Conservation (phyloP, 2,329 filamentous ascomycete species). For the Cercospora sesami region DNA sequence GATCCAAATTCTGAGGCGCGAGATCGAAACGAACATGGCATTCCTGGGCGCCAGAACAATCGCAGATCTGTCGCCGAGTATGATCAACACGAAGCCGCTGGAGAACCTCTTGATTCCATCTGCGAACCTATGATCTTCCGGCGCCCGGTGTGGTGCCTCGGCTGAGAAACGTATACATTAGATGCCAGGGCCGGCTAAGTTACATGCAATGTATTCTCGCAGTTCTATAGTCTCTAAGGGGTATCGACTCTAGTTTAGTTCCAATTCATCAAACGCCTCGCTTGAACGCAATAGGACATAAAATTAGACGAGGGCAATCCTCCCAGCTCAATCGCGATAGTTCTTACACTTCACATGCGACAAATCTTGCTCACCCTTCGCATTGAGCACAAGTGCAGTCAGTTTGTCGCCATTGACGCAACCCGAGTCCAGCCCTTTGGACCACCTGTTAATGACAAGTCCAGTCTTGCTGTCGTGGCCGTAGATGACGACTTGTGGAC, state of each 20-base stretch:
- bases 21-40: slow-evolving; percentile 65
- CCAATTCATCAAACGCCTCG: slow-evolving; percentile 16
- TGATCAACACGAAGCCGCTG: slow-evolving; percentile 51
- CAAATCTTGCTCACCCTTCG: slow-evolving; percentile 41
- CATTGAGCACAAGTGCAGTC: slow-evolving; percentile 74
- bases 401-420: slow-evolving; percentile 76
- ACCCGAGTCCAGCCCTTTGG: slow-evolving; percentile 80
- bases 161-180: neutral
- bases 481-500: slow-evolving; percentile 69
- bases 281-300: slow-evolving; percentile 17
- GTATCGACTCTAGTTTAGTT: slow-evolving; percentile 9
- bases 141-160: neutral
- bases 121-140: slow-evolving; percentile 8
- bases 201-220: neutral
- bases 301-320: neutral
- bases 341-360: slow-evolving; percentile 46
- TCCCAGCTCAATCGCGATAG: slow-evolving; percentile 27
- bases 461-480: slow-evolving; percentile 80
- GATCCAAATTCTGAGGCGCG: slow-evolving; percentile 50
- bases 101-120: slow-evolving; percentile 48
- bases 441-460: slow-evolving; percentile 66
- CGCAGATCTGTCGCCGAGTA: slow-evolving; percentile 58
- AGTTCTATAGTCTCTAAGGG: slow-evolving; percentile 9
- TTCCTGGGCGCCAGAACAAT: slow-evolving; percentile 62
- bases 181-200: neutral